A percentile compares a stretch with the other conserved stretches of the same genome.
Evolutionary conservation across 768 basidiomycete species (phyloP).

Genomic region (Mycena sanguinolenta): DNA sequence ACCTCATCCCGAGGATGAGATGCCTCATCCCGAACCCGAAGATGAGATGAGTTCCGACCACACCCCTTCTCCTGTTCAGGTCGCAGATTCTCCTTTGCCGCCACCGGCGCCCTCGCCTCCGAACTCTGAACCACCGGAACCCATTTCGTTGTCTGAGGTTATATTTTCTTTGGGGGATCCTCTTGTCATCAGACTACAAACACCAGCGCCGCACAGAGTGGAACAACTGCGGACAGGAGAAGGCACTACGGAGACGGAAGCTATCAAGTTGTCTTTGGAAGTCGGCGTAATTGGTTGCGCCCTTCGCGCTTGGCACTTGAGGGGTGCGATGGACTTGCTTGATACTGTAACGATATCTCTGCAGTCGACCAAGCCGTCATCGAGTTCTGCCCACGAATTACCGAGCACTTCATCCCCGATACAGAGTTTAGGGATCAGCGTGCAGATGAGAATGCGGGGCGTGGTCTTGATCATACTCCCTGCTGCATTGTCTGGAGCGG

Average conservation of each 20-base stretch:
- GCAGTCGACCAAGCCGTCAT: conserved; percentile 35
- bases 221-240: conserved; percentile 17
- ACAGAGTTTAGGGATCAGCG: conserved; percentile 49
- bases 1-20: conserved; percentile 30
- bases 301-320: conserved; percentile 69
- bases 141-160: conserved; percentile 43
- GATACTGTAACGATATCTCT: conserved; percentile 45
- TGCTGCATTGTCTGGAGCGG: conserved; percentile 33
- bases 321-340: conserved; percentile 58
- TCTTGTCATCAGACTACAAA: conserved; percentile 67
- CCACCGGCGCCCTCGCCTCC: not conserved
- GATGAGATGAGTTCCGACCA: conserved; percentile 17
- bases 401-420: conserved; percentile 25
- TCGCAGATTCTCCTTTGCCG: conserved; percentile 13
- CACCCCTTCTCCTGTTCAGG: conserved; percentile 32
- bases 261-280: conserved; percentile 55
- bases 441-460: conserved; percentile 54
- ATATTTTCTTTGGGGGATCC: conserved; percentile 78
- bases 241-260: conserved; percentile 43
- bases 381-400: conserved; percentile 37
- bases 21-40: too few relatives aligned
- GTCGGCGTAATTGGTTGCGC: conserved; percentile 69
- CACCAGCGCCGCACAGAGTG: conserved; percentile 40
- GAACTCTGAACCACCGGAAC: conserved; percentile 43
- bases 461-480: conserved; percentile 65